Base-by-base conservation (phyloP, 352 stramenopile species). In the Pythium grandisporangium region DNA sequence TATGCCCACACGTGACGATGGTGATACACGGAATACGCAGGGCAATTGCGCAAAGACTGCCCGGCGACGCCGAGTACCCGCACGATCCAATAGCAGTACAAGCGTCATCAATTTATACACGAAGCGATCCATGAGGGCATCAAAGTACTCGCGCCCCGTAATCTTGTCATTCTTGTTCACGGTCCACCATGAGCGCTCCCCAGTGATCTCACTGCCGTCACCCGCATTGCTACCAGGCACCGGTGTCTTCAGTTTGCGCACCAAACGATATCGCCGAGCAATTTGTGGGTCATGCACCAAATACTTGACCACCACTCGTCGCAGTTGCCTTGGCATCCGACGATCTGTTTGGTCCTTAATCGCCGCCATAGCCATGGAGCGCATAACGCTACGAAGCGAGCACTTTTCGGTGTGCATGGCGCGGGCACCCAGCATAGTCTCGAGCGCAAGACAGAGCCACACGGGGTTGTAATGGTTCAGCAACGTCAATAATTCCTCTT, bases 81-180 rank as follows among this genome's bases (percentile, higher is more conserved):
- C 84, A 27, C 64, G 53, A 53, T 98, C 95, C 16, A 98, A 51
- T 49, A 98, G 96, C 34, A 96, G 58, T 24, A 98, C 75, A 8
- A 98, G 53, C 57, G 93, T 91, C 26, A 98, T 63, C 30, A 97
- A 90, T 55, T 95, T 84, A 17, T 85, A 70, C 29, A 97, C 74
- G 34, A 95, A 93, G 5, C 85, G 70, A 22, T 86, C 73, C 37
- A 89, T 85, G 43, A 97, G 61, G 25, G 86, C 77, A 24, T 84
- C 66, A 37, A 93, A 84, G 34, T 86, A 88, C 63, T 84, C 69
- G 16, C 73, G 68, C 2, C 75, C 75, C 6, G 77, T 79, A 30
- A 88, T 81, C 42, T 75, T 68, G 39, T 80, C 78, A 51, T 85
- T 87, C 11, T 51, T 60, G 22, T 43, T 37, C 16, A 50, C n/a